Base-by-base conservation (phyloP, 1,284 basidiomycete genomes). In the Mycena citricolor region DNA sequence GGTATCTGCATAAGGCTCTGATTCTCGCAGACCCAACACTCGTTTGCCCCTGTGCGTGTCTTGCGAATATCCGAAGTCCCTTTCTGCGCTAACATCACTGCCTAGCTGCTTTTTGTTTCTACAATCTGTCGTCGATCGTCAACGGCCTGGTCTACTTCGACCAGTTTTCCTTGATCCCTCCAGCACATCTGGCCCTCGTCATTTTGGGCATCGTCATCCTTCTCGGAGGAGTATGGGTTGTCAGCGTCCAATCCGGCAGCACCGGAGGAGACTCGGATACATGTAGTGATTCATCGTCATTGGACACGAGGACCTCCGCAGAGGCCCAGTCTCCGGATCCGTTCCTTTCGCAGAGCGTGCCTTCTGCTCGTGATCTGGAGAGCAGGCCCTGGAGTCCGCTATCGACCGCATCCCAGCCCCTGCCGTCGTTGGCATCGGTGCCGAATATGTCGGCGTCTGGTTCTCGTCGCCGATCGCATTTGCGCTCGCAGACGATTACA, bases 1-100 rank as follows among this genome's bases (percentile, higher is more conserved):
- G 90, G 79, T 98, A 98, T 63, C 77, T 97, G 54, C 93, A 98
- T 68, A 93, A 93, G 62, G 85, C 84, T 8, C 71, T 98, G 39
- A 76, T 86, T 28, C 74, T 94, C 30, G 89, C 88, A 7, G 81
- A 88, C 55, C 94, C 94, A 0, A 94, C 91, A 0, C 68, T 97
- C 37, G 87, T 97, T 32, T 97, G 93, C 64, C 94, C 94, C 20
- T 78, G 85, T 88, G 59, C 66, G 85, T 76, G 42, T 39, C 30
- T 34, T 12, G 34, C 30, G n/a, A n/a, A n/a, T n/a, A n/a, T n/a
- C n/a, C n/a, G n/a, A n/a, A n/a, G n/a, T n/a, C n/a, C n/a, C n/a
- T n/a, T n/a, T n/a, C n/a, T n/a, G n/a, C 36, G 29, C 10, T n/a
- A n/a, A n/a, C n/a, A n/a, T n/a, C n/a, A n/a, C 49, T 43, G 20